Base-by-base conservation (phyloP, 2,329 filamentous ascomycete species). In the Dactylonectria estremocensis region DNA sequence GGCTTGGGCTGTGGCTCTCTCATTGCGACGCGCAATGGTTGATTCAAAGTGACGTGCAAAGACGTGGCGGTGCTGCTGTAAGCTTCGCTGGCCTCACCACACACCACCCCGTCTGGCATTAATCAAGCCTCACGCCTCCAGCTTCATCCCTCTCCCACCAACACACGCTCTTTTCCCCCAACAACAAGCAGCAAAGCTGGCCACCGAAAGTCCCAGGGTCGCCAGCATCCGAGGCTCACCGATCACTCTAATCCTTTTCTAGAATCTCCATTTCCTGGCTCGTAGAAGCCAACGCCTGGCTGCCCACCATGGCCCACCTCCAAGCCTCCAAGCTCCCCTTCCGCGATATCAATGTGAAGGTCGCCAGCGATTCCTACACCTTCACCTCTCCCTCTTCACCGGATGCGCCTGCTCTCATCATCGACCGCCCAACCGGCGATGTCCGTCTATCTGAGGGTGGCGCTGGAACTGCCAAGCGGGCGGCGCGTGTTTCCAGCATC, bases 301-400 rank as follows among this genome's bases (percentile, higher is more conserved):
- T 46, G 59, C 67, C 59, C 64, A 65, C 60, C 61, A 84, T 85
- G 83, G 80, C 81, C 65, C 77, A 80, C 64, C 74, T 82, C 43
- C 77, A 78, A 43, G 74, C 75, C 61, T 72, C 79, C 57, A 78
- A 80, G 72, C 82, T 89, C 74, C 96, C 95, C 22, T 99, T 95
- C 83, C 90, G 95, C 79, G 96, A 99, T 86, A 97, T 98, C 86
- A 99, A 98, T 82, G 91, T 99, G 81, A 95, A 97, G 82, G 93
- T 95, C 72, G 95, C 95, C 59, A 88, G 93, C 76, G 94, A 95
- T 76, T 92, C 96, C 79, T 99, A 99, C 86, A 94, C 95, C 76
- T 99, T 99, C 83, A 95, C 94, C 45, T 99, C 96, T 31, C 96
- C 96, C 31, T 98, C 96, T 1, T 95, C 95, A 3, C 95, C 95